Conservation (phyloP, 192 early-diverging fungal genomes). For the Gaertneriomyces sp. region DNA sequence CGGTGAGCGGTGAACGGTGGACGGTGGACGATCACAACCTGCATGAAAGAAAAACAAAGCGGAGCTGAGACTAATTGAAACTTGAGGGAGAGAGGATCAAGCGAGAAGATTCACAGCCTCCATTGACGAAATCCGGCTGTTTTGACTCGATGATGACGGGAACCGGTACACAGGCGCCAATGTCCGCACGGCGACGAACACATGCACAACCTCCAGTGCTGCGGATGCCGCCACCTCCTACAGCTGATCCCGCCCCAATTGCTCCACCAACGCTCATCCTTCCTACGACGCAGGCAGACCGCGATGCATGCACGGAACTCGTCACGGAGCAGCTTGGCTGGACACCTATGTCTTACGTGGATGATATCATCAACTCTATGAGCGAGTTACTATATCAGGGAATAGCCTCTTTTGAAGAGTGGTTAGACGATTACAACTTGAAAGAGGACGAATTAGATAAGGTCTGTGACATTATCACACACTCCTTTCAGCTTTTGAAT, state of each 20-base stretch:
- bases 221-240: slow-evolving; percentile 7
- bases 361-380: slow-evolving; percentile 75
- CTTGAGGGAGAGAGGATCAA: not conserved
- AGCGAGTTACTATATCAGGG: slow-evolving; percentile 72
- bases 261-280: slow-evolving; percentile 13
- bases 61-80: not conserved
- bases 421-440: slow-evolving; percentile 58
- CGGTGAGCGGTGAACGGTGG: not conserved
- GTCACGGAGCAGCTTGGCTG: slow-evolving; percentile 80
- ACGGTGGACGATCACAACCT: not conserved
- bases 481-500: not conserved
- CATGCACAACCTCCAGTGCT: slow-evolving; percentile 17
- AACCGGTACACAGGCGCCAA: not conserved
- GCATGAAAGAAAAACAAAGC: not conserved
- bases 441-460: slow-evolving; percentile 31
- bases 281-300: slow-evolving; percentile 9
- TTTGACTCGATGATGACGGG: not conserved
- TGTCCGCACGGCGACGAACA: slow-evolving; percentile 23
- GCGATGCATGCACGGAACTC: slow-evolving; percentile 36
- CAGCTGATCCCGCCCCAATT: slow-evolving; percentile 2
- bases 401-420: slow-evolving; percentile 63
- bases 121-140: not conserved
- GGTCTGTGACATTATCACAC: slow-evolving; percentile 17
- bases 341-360: slow-evolving; percentile 72
- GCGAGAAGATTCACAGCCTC: not conserved